Conservation (phyloP, 2,329 filamentous ascomycete genomes). For the Gnomoniopsis sp. region DNA sequence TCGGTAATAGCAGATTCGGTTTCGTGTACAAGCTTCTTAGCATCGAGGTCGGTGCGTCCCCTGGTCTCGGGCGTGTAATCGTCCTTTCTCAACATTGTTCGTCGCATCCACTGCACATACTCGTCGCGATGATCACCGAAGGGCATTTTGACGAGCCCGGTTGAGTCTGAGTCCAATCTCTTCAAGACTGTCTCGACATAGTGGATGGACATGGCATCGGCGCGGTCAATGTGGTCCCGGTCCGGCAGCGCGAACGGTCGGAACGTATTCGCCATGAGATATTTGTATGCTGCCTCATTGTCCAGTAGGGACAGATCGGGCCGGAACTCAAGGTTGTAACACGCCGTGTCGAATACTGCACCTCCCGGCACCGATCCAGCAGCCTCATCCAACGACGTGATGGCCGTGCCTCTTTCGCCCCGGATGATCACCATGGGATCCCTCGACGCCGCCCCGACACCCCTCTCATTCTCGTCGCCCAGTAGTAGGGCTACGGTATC, state of each 20-base stretch:
- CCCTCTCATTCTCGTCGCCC: too few relatives aligned
- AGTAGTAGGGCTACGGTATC: not conserved
- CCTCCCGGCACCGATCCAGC: not conserved
- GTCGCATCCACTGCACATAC: not conserved
- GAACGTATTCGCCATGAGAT: not conserved
- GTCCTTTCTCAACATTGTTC: not conserved
- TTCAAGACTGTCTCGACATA: not conserved
- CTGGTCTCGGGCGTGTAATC: not conserved
- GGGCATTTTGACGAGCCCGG: not conserved
- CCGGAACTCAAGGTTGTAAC: not conserved
- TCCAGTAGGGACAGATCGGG: not conserved
- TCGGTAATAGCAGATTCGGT: too few relatives aligned
- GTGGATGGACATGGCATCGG: not conserved
- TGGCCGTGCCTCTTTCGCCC: slow-evolving; percentile 2
- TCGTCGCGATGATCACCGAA: not conserved
- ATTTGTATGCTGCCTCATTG: not conserved
- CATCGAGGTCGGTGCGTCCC: not conserved
- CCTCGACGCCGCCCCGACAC: not conserved
- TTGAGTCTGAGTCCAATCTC: not conserved
- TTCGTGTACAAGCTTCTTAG: not conserved
- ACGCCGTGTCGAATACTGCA: not conserved
- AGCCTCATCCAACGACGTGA: not conserved
- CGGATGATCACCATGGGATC: slow-evolving; percentile 1
- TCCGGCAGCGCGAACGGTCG: not conserved
- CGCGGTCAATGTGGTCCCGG: not conserved